A percentile compares a stretch with the other conserved stretches of the same genome.
phyloP scores from a whole-genome alignment of 371 early-diverging fungal species.

The Apophysomyces ossiformis region DNA sequence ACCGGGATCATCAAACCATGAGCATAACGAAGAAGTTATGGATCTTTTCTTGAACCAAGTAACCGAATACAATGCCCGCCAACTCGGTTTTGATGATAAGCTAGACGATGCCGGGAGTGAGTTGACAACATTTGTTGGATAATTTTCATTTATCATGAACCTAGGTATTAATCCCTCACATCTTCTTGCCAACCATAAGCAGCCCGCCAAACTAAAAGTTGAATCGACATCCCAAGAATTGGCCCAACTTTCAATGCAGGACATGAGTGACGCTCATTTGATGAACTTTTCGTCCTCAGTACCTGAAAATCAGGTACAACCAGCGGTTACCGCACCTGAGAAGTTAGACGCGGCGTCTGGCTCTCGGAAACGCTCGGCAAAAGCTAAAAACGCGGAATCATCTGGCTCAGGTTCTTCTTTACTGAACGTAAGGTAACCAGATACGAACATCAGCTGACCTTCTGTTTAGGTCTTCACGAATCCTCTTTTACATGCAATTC shows the following conservation, averaged over 20 bases:
- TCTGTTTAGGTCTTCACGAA: conserved; percentile 45
- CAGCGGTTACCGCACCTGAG: not conserved
- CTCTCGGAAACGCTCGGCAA: conserved; percentile 3
- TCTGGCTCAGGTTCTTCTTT: conserved; percentile 1
- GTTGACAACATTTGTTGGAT: not conserved
- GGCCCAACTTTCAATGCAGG: conserved; percentile 11
- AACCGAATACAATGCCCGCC: conserved; percentile 39
- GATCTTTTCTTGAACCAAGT: conserved; percentile 47
- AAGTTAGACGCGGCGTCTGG: not conserved
- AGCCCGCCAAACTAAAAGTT: conserved; percentile 11
- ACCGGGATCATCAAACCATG: conserved; percentile 8
- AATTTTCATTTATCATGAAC: not conserved
- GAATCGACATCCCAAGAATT: conserved; percentile 10
- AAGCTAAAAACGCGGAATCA: not conserved
- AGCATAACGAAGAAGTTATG: conserved; percentile 38
- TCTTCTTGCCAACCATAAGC: conserved; percentile 4
- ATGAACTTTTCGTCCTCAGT: not conserved
- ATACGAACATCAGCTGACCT: conserved; percentile 1
- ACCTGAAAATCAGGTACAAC: not conserved
- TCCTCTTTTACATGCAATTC: conserved; percentile 57
- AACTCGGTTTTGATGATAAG: conserved; percentile 26
- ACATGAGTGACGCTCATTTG: conserved; percentile 7
- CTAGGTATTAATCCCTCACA: conserved; percentile 15
- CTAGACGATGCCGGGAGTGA: conserved; percentile 14
- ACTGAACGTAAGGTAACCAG: conserved; percentile 2